phyloP scores from a whole-genome alignment of 2,329 filamentous ascomycete species.

The Botrytis elliptica region DNA sequence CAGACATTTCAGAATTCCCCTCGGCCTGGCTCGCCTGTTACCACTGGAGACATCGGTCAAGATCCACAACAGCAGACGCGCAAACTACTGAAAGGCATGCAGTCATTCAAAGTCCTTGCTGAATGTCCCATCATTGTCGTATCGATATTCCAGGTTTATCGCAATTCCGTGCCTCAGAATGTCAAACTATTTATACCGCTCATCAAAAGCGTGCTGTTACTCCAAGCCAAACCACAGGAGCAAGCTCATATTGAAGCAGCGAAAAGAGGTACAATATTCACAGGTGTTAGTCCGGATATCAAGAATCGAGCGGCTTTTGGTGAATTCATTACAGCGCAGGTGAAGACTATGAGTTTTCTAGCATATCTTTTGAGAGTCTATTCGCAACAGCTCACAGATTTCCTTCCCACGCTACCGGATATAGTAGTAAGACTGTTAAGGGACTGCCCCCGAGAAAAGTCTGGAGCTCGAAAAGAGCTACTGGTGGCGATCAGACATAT shows the following conservation, averaged over 20 bases:
- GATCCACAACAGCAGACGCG: conserved; percentile 80
- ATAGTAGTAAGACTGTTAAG: conserved; percentile 89
- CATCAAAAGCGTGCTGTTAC: conserved; percentile 83
- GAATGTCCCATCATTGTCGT: conserved; percentile 99
- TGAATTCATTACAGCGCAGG: conserved; percentile 95
- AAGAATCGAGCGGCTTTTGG: conserved; percentile 93
- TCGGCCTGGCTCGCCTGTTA: conserved; percentile 83
- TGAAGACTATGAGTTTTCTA: conserved; percentile 98
- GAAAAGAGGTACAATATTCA: conserved; percentile 78
- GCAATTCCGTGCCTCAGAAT: conserved; percentile 74
- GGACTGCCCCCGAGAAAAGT: conserved; percentile 94
- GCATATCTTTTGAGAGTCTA: conserved; percentile 91
- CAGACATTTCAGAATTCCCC: conserved; percentile 75
- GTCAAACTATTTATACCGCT: conserved; percentile 90
- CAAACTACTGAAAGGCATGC: conserved; percentile 87
- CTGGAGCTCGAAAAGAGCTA: conserved; percentile 87
- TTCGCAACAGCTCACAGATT: conserved; percentile 81
- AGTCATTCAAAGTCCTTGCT: conserved; percentile 96
- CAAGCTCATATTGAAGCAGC: conserved; percentile 85
- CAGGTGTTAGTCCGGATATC: conserved; percentile 88
- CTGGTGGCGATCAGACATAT: conserved; percentile 96
- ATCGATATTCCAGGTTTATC: conserved; percentile 93
- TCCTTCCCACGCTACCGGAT: conserved; percentile 78
- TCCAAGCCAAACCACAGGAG: conserved; percentile 91
- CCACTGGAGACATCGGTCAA: conserved; percentile 76